Base-by-base conservation (phyloP, 371 early-diverging fungal genomes). In the Mucor racemosus region DNA sequence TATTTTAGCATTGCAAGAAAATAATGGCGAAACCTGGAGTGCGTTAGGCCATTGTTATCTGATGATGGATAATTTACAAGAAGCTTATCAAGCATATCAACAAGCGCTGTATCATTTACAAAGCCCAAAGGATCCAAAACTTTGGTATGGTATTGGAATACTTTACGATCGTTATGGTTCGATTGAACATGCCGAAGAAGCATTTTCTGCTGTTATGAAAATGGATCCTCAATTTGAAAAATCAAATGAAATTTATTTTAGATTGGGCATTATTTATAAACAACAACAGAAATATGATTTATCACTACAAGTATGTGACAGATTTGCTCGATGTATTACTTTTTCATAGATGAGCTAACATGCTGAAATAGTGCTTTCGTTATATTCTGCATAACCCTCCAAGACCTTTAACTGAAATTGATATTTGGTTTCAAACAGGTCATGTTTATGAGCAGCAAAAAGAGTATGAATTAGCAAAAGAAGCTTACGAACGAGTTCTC, bases 121-220 rank as follows among this genome's bases (percentile, higher is more conserved):
- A 0, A 92, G 93, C 72, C 90, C 95, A 13, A 95, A 94, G 89
- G 98, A 97, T 67, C 97, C 99, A 1, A 97, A 96, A 71, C 87
- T 99, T 19, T 99, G 99, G 99, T 99, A 97, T 72, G 98, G 98
- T 35, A 97, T 98, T 53, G 99, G 98, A 14, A 97, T 97, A 35
- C 80, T 98, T 14, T 98, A 98, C 72, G 99, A 99, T 72, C 91
- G 98, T 14, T 98, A 95, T 71, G 97, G 96, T 5, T 95, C 96
- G 0, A 90, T 92, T 46, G 98, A 98, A 58, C 94, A 97, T 74
- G 99, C 99, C 7, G 98, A 98, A 79, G 97, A 97, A 71, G 99
- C 99, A 0, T 98, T 98, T 70, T 85, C 93, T 0, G 93, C 96
- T 7, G 99, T 92, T 14, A 88, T 94, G 84, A 80, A 86, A 53